phyloP scores from a whole-genome alignment of 768 basidiomycete genomes.

The Boletellus ananas region DNA sequence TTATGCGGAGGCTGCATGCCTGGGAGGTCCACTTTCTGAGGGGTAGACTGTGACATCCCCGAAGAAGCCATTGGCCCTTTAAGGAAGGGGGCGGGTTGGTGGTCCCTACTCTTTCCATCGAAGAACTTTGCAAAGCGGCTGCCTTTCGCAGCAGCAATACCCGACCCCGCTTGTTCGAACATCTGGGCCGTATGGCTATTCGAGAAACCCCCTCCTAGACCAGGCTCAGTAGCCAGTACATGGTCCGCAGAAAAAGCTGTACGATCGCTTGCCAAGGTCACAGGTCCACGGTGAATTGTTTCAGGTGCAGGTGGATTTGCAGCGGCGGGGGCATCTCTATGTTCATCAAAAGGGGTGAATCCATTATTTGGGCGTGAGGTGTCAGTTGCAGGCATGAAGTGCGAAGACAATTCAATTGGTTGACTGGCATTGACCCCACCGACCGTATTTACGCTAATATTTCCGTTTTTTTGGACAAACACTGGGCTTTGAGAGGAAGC shows the following conservation, averaged over 20 bases:
- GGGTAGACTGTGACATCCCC: conserved; percentile 43
- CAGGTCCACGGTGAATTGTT: conserved; percentile 17
- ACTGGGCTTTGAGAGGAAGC: conserved; percentile 22
- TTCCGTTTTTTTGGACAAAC: conserved; percentile 23
- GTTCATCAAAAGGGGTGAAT: conserved; percentile 60
- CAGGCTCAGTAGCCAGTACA: conserved; percentile 11
- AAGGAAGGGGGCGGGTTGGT: conserved; percentile 25
- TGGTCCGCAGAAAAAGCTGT: conserved; percentile 23
- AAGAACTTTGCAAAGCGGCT: conserved; percentile 89
- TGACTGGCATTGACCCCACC: conserved; percentile 11
- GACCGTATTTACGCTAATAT: conserved; percentile 4
- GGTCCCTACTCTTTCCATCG: conserved; percentile 62
- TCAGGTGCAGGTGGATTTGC: conserved; percentile 17
- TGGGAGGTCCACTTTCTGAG: conserved; percentile 44
- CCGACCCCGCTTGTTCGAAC: conserved; percentile 35
- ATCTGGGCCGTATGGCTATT: conserved; percentile 13
- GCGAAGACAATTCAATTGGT: conserved; percentile 17
- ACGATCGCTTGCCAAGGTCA: conserved; percentile 19
- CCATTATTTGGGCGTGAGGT: conserved; percentile 23
- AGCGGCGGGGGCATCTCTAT: conserved; percentile 11
- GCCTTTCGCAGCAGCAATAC: conserved; percentile 58
- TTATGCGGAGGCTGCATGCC: conserved; percentile 36
- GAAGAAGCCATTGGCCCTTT: conserved; percentile 40
- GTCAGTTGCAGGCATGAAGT: conserved; percentile 9
- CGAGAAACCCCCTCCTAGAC: conserved; percentile 14